Conservation (phyloP, 1,139 yeast species). For the Kurtzmaniella natalensis region DNA sequence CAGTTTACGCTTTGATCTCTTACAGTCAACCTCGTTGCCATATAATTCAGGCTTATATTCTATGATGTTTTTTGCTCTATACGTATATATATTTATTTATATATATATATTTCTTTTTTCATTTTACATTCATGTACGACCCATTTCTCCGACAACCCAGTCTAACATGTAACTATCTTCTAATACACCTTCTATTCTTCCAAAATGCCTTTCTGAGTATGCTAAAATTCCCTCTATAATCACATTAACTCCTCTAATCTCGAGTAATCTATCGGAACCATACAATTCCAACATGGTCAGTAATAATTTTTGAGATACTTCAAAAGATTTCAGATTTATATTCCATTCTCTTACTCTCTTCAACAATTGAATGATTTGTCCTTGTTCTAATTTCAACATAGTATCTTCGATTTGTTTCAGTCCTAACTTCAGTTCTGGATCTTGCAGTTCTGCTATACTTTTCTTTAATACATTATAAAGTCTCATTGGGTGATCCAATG, state of each 20-base stretch:
- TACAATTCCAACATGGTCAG: constrained; percentile 57
- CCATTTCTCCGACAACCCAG: constrained; percentile 76
- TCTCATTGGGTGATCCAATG: constrained; percentile 83
- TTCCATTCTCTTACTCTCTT: constrained; percentile 92
- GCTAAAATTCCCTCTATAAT: constrained; percentile 75
- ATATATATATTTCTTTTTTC: too few species aligned
- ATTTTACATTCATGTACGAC: too few species aligned
- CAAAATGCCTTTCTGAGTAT: constrained; percentile 80
- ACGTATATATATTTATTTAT: too few species aligned
- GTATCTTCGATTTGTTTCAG: constrained; percentile 60
- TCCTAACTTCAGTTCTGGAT: constrained; percentile 51
- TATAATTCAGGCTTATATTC: too few species aligned
- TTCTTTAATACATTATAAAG: constrained; percentile 65
- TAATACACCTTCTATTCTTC: constrained; percentile 69
- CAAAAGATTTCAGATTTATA: constrained; percentile 77
- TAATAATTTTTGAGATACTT: constrained; percentile 73
- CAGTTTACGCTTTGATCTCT: too few species aligned
- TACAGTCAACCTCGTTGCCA: too few species aligned
- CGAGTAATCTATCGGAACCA: constrained; percentile 51
- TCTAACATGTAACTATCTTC: constrained; percentile 86
- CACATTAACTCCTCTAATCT: constrained; percentile 63
- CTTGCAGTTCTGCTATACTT: constrained; percentile 44
- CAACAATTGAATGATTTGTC: constrained; percentile 57
- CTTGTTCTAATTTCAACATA: constrained; percentile 53
- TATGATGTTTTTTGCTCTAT: too few species aligned